These are phyloP conservation scores for Nyssa sinensis DNA, from an alignment of 148 eudicot genomes.

Conservation along the genomic window DNA sequence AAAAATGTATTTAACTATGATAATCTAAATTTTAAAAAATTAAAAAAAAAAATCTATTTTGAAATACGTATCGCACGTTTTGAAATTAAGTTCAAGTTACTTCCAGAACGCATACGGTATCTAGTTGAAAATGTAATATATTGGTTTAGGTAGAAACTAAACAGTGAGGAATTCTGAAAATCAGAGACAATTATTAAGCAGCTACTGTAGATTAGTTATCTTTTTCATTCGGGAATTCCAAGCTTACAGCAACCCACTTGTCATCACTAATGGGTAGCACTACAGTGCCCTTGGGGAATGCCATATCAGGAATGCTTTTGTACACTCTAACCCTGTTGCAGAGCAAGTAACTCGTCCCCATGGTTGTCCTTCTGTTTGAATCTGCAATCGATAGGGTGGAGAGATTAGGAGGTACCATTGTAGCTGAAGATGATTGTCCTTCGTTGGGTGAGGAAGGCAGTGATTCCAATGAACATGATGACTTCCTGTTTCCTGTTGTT, in stretches of 20 bases:
- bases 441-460: background rate
- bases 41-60: no score
- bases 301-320: conserved; percentile 33
- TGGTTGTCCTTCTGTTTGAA: conserved; percentile 4
- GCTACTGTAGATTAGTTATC: background rate
- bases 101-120: no score
- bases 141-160: background rate
- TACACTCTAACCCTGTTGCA: conserved; percentile 34
- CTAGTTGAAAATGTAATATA: no score
- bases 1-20: no score
- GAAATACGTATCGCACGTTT: background rate
- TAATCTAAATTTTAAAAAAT: no score
- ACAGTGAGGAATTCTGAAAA: background rate
- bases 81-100: background rate
- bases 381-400: conserved; percentile 8
- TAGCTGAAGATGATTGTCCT: background rate
- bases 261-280: conserved; percentile 36
- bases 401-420: conserved; percentile 11
- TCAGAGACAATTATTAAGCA: background rate
- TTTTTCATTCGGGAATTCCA: conserved; percentile 38
- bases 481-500: background rate
- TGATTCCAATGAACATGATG: background rate
- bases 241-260: conserved; percentile 42
- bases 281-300: conserved; percentile 34
- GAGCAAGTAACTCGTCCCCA: conserved; percentile 25